phyloP scores from a whole-genome alignment of 2,329 filamentous ascomycete genomes.

The Aspergillus brunneoviolaceus region DNA sequence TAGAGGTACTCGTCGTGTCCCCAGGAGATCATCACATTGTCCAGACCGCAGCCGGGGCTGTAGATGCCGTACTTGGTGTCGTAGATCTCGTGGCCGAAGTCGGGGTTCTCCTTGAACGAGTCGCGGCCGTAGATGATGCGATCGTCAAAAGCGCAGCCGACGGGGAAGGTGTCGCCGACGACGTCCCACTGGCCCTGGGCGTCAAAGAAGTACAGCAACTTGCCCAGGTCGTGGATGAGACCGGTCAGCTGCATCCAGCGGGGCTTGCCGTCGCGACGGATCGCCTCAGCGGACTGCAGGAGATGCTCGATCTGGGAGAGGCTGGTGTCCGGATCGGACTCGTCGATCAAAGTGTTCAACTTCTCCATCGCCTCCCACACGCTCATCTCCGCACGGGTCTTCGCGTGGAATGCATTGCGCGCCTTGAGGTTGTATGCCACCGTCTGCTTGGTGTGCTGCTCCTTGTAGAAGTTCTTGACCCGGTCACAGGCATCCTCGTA shows the following conservation, averaged over 20 bases:
- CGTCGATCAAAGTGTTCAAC: conserved; percentile 85
- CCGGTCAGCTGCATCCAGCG: conserved; percentile 51
- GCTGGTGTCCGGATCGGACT: conserved; percentile 84
- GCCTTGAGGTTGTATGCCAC: conserved; percentile 76
- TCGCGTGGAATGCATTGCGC: conserved; percentile 67
- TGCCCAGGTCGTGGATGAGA: conserved; percentile 49
- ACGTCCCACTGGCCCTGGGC: conserved; percentile 92
- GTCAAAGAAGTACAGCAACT: conserved; percentile 56
- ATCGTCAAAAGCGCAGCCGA: conserved; percentile 56
- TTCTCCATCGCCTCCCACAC: conserved; percentile 93
- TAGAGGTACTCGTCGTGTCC: conserved; percentile 62
- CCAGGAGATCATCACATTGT: conserved; percentile 88
- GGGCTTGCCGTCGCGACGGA: conserved; percentile 67
- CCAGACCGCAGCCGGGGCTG: conserved; percentile 72
- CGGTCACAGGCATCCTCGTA: conserved; percentile 81
- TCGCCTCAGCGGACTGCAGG: conserved; percentile 84
- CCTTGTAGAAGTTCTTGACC: conserved; percentile 83
- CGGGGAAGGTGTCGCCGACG: conserved; percentile 62
- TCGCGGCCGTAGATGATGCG: conserved; percentile 77
- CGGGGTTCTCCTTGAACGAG: conserved; percentile 73
- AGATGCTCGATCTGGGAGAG: conserved; percentile 88
- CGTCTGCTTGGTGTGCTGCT: conserved; percentile 61
- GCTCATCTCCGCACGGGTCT: conserved; percentile 72
- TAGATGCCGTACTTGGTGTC: conserved; percentile 78
- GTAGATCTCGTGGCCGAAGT: conserved; percentile 69